Evolutionary conservation across 495 filamentous ascomycete species (phyloP).

Genomic region (Clohesyomyces aquaticus): DNA sequence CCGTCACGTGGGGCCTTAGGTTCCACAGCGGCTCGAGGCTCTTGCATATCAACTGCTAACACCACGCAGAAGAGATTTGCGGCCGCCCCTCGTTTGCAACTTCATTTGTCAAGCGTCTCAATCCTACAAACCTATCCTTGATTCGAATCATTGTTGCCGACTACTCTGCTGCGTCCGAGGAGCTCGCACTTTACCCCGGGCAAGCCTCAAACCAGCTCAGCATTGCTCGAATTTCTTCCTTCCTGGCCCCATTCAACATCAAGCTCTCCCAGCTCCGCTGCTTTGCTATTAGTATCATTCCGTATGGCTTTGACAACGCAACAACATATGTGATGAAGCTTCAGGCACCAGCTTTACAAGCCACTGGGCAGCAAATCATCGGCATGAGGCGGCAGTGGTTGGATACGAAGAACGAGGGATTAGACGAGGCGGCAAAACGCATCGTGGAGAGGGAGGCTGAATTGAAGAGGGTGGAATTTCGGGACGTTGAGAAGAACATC

Average conservation of each 20-base stretch:
- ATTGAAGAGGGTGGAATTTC: constrained; percentile 12
- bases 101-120: constrained; percentile 1
- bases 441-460: constrained; percentile 15
- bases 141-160: constrained; percentile 21
- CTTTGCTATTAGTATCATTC: constrained; percentile 24
- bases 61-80: constrained; percentile 10
- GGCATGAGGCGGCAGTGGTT: neutral
- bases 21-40: too few species aligned
- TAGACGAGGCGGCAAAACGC: constrained; percentile 4
- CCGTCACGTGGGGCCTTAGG: too few species aligned
- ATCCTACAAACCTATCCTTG: neutral
- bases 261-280: constrained; percentile 11
- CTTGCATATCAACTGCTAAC: neutral
- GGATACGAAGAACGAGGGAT: constrained; percentile 11
- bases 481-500: constrained; percentile 7
- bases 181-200: neutral
- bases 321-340: constrained; percentile 5
- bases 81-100: constrained; percentile 7
- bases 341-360: neutral
- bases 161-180: constrained; percentile 20
- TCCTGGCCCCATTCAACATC: constrained; percentile 14
- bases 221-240: neutral
- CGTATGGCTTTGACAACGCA: constrained; percentile 15
- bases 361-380: neutral
- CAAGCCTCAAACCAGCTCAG: neutral